Conservation (phyloP, 148 eudicot species). For the Amaranthus palmeri region DNA sequence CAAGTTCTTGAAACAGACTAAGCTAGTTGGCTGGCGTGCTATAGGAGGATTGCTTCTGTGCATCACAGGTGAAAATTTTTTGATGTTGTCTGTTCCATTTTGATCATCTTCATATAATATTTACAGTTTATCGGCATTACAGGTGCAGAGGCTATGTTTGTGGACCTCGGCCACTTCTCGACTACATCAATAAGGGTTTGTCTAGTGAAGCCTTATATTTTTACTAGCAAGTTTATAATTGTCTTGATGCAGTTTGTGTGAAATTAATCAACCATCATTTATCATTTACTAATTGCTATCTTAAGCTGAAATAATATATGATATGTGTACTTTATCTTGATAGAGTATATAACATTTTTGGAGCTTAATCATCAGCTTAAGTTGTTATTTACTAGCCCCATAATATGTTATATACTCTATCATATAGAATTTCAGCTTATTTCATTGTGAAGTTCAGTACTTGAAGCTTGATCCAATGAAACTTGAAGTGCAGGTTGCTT, state of each 20-base stretch:
- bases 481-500: slow-evolving; percentile 35
- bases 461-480: neutral
- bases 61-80: slow-evolving; percentile 30
- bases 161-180: slow-evolving; percentile 42
- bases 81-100: neutral
- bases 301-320: no score
- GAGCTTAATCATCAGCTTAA: no score
- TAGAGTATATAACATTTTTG: no score
- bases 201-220: neutral
- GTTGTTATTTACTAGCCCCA: no score
- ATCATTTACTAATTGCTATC: neutral
- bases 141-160: slow-evolving; percentile 51
- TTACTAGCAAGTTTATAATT: neutral
- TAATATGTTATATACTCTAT: neutral
- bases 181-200: slow-evolving; percentile 43
- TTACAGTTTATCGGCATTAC: slow-evolving; percentile 18
- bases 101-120: neutral
- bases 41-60: slow-evolving; percentile 43
- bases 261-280: neutral
- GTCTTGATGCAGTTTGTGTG: neutral
- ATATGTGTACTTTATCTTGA: no score
- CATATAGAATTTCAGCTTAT: neutral
- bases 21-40: slow-evolving; percentile 40
- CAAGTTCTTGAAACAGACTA: slow-evolving; percentile 34
- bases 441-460: neutral